phyloP scores from a whole-genome alignment of 78 protist species.

The Cavenderia fasciculata region DNA sequence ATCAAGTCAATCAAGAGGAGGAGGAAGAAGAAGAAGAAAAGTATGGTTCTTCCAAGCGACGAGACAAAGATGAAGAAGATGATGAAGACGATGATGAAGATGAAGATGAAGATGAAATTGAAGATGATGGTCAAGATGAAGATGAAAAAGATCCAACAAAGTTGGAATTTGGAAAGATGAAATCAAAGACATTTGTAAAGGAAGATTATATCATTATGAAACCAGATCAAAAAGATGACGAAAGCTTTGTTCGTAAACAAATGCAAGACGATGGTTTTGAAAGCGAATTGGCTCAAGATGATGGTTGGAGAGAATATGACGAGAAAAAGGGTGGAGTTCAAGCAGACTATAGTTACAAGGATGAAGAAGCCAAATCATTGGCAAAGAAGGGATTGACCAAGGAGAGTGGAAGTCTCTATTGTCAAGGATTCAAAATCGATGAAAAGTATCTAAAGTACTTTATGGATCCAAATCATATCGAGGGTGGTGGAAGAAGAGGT shows the following conservation, averaged over 20 bases:
- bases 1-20: no score
- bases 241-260: background rate
- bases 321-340: background rate
- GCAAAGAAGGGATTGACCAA: background rate
- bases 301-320: conserved; percentile 43
- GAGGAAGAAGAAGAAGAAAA: no score
- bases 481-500: conserved; percentile 2
- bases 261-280: background rate
- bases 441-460: background rate
- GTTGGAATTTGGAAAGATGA: background rate
- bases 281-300: background rate
- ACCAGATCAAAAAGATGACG: background rate
- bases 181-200: background rate
- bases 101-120: background rate
- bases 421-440: background rate
- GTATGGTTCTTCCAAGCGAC: no score
- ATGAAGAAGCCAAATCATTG: background rate
- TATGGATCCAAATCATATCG: background rate
- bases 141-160: background rate
- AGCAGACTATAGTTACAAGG: background rate
- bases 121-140: background rate
- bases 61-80: background rate
- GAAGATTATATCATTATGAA: background rate
- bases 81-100: background rate
- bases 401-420: background rate